Conservation (phyloP, 805 yeast species). For the Kurtzmaniella fragi region DNA sequence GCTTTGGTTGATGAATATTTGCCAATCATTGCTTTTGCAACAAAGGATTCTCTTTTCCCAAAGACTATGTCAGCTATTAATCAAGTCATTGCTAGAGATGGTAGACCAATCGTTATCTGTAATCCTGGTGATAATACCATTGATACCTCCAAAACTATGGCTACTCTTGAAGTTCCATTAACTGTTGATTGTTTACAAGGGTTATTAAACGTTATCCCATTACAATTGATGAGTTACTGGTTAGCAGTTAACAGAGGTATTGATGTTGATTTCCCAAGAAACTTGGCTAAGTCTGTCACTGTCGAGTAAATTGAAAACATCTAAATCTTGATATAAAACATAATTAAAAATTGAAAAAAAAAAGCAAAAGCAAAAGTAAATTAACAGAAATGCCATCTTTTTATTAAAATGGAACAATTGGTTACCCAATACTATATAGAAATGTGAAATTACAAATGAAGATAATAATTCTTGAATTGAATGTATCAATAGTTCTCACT, state of each 20-base stretch:
- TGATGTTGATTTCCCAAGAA: conserved; percentile 98
- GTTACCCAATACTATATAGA: not conserved
- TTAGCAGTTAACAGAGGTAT: conserved; percentile 91
- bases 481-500: too few relatives aligned
- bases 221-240: conserved; percentile 96
- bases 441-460: not conserved
- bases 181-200: conserved; percentile 99
- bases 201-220: conserved; percentile 84
- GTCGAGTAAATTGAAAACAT: conserved; percentile 83
- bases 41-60: conserved; percentile 93
- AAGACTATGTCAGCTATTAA: conserved; percentile 93
- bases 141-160: conserved; percentile 51
- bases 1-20: conserved; percentile 92
- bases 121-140: conserved; percentile 70
- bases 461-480: not conserved
- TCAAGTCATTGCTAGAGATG: conserved; percentile 96
- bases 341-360: not conserved
- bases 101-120: conserved; percentile 91
- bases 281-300: conserved; percentile 96
- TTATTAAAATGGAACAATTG: too few relatives aligned
- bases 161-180: conserved; percentile 83
- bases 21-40: conserved; percentile 94
- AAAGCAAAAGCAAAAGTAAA: not conserved
- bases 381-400: too few relatives aligned
- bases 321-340: not conserved